These are phyloP conservation scores for Pisolithus tinctorius DNA, from an alignment of 768 basidiomycete genomes.

Conservation along the genomic window DNA sequence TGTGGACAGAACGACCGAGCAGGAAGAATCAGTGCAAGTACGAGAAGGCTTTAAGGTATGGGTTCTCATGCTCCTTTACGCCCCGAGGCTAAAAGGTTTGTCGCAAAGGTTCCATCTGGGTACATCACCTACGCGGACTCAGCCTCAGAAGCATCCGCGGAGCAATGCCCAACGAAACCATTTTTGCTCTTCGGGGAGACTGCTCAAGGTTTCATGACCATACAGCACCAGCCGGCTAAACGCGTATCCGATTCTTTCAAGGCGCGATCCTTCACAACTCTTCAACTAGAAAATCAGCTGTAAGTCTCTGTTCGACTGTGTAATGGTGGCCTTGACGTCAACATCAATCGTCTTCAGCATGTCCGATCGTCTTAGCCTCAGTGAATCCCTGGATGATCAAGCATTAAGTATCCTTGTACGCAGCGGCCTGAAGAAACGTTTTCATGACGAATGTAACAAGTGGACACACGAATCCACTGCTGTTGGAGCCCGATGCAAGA, in stretches of 20 bases:
- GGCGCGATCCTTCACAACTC: neutral
- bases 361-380: slow-evolving; percentile 18
- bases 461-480: slow-evolving; percentile 17
- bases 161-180: slow-evolving; percentile 13
- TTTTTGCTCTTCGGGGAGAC: slow-evolving; percentile 30
- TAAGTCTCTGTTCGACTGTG: neutral
- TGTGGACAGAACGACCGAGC: slow-evolving; percentile 43
- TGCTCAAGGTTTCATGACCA: slow-evolving; percentile 28
- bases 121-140: slow-evolving; percentile 2
- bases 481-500: neutral
- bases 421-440: slow-evolving; percentile 25
- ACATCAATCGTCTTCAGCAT: slow-evolving; percentile 9
- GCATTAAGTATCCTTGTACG: slow-evolving; percentile 21
- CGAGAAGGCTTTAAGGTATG: slow-evolving; percentile 37
- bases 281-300: slow-evolving; percentile 11
- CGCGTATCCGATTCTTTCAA: neutral
- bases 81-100: neutral
- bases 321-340: neutral
- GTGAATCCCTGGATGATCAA: slow-evolving; percentile 17
- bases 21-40: slow-evolving; percentile 38
- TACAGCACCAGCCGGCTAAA: slow-evolving; percentile 12
- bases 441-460: slow-evolving; percentile 9
- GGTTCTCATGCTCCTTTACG: too few relatives aligned
- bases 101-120: slow-evolving; percentile 4
- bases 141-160: slow-evolving; percentile 4